Evolutionary conservation across 2,329 filamentous ascomycete species (phyloP).

Genomic region (Talaromyces sp.): DNA sequence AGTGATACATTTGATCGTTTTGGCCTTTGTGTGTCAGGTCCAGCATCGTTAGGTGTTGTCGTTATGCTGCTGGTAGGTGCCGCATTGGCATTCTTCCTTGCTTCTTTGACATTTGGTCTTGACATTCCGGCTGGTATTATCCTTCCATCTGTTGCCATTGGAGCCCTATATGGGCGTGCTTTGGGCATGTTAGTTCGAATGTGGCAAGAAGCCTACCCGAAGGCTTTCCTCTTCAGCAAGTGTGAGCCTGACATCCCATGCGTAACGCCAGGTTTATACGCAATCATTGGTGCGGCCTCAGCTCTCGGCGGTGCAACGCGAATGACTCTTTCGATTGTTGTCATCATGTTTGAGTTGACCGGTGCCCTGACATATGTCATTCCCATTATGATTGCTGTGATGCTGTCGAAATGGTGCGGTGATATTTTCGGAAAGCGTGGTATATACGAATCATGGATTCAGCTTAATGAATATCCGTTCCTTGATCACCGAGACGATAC

Average conservation of each 20-base stretch:
- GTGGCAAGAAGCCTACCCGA: slow-evolving; percentile 76
- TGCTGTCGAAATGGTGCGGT: slow-evolving; percentile 97
- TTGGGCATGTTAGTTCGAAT: slow-evolving; percentile 88
- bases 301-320: slow-evolving; percentile 91
- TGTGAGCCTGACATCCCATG: slow-evolving; percentile 87
- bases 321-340: slow-evolving; percentile 97
- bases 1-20: slow-evolving; percentile 82
- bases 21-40: slow-evolving; percentile 84
- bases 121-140: slow-evolving; percentile 96
- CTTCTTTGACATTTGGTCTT: slow-evolving; percentile 87
- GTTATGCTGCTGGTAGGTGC: slow-evolving; percentile 81
- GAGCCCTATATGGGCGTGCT: slow-evolving; percentile 84
- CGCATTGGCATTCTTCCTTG: slow-evolving; percentile 79
- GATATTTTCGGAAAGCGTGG: slow-evolving; percentile 90
- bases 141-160: slow-evolving; percentile 93
- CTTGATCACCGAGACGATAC: slow-evolving; percentile 86
- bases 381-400: slow-evolving; percentile 98
- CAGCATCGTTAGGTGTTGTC: slow-evolving; percentile 79
- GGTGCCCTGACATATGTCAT: slow-evolving; percentile 94
- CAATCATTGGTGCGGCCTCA: slow-evolving; percentile 91
- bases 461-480: slow-evolving; percentile 92
- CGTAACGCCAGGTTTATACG: slow-evolving; percentile 92
- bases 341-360: slow-evolving; percentile 99
- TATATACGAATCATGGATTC: slow-evolving; percentile 98
- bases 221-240: slow-evolving; percentile 73